These are phyloP conservation scores for Pilaira anomala DNA, from an alignment of 192 early-diverging fungal genomes.

Conservation along the genomic window DNA sequence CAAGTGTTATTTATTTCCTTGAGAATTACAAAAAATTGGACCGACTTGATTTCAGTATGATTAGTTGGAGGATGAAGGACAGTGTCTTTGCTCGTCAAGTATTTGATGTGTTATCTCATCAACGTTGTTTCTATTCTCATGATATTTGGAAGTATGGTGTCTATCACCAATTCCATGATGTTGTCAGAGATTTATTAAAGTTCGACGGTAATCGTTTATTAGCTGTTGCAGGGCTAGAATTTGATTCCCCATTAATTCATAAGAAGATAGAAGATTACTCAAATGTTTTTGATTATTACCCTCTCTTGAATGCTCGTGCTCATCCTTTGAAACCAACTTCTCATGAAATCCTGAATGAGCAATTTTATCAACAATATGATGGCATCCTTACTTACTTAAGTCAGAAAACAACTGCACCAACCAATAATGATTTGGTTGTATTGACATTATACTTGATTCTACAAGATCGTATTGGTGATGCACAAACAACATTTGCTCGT, in stretches of 20 bases:
- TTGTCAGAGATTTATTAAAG: constrained; percentile 34
- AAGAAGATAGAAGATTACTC: background rate
- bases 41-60: constrained; percentile 12
- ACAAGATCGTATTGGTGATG: constrained; percentile 47
- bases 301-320: constrained; percentile 50
- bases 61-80: constrained; percentile 23
- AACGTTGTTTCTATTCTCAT: constrained; percentile 24
- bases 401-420: constrained; percentile 23
- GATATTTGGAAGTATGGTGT: constrained; percentile 41
- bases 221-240: background rate
- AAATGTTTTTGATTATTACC: constrained; percentile 39
- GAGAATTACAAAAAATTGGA: constrained; percentile 15
- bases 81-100: constrained; percentile 25
- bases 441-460: constrained; percentile 41
- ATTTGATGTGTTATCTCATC: constrained; percentile 29
- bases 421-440: constrained; percentile 33
- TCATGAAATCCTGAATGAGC: constrained; percentile 38
- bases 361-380: constrained; percentile 37
- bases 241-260: constrained; percentile 7
- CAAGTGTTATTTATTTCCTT: constrained; percentile 23
- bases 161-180: constrained; percentile 28
- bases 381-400: constrained; percentile 34
- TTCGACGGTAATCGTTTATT: background rate
- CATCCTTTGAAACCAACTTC: constrained; percentile 9
- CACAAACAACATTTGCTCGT: constrained; percentile 23